Evolutionary conservation across 306 rosid genomes (phyloP), one percentile per base, ranked within the genome.

Genomic region (Prunus persica): DNA sequence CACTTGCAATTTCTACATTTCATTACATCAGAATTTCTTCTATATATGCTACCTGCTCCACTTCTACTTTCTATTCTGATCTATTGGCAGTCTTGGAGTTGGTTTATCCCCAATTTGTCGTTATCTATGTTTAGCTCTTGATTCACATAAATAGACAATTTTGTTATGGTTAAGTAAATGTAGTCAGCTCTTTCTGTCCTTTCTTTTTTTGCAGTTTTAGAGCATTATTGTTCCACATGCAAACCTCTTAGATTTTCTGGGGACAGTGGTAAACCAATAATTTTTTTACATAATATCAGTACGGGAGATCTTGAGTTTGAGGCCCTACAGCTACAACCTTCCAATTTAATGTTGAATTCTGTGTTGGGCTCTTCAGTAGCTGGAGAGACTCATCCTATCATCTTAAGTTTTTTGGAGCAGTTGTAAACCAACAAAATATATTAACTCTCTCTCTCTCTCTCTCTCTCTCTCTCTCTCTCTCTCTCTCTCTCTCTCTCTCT

Each of bases 241-340:
- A 56, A 72, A 63, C 41, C 41, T 72, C 67, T 72, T 20, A 56
- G 41, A 14, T 3, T 43, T 24, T 55, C 34, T 41, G 3, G 67
- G 67, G 7, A 72, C 10, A 16, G 18, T 38, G 38, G 76, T 72
- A 15, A 56, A 72, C 76, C 55, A 41, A 57, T 6, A 22, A 71
- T 34, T 8, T 14, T 46, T 16, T n/a, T 7, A 52, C 16, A n/a
- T 71, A 67, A 32, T 45, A 24, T 24, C 56, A 24, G 11, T 27
- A 47, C 1, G 1, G 1, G 22, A 65, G 49, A 32, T 34, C 69
- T 34, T 8, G 15, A n/a, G 51, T 71, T 54, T 1, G 15, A 71
- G 13, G 34, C 30, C 62, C 9, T 55, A 57, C 32, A 54, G 28
- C 56, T 56, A 32, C 73, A 68, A 28, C 16, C 57, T 46, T 49